Base-by-base conservation (phyloP, 345 rosid genomes). In the Raphanus raphanistrum region DNA sequence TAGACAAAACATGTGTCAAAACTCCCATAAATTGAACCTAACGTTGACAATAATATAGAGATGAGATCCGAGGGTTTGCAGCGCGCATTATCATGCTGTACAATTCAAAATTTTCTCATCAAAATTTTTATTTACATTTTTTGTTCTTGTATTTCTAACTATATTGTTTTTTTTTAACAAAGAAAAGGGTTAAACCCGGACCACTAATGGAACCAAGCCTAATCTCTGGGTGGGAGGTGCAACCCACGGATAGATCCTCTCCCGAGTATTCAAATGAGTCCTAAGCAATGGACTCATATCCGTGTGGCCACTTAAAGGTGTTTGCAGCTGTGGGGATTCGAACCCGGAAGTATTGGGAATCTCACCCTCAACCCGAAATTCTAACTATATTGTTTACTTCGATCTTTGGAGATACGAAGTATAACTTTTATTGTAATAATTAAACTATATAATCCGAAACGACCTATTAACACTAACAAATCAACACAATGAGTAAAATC, bases 1-100 rank as follows among this genome's bases (percentile, higher is more conserved):
- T 0, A 13, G 45, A 63, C 66, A 55, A 63, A 28, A 55, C 36
- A 77, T 54, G 64, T 71, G 67, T 65, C 67, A 35, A 35, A 64
- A 60, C 50, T 63, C 48, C 70, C 9, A 36, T 52, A 52, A 41
- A 43, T 36, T 63, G 32, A 63, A 38, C 48, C 50, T 57, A 65
- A 71, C 65, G 29, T 62, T 27, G 6, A 27, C 21, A 25, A 28
- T 21, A 67, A 41, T 33, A 63, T 52, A 33, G 52, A 52, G 54
- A 59, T 68, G 43, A 35, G 33, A 76, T 62, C 10, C 8, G 2
- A 12, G 4, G 72, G 13, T 59, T 58, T 75, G 61, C 68, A 25
- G 15, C 21, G 21, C 21, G 21, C 63, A 61, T 58, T 59, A 45
- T 68, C 52, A 58, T 52, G 64, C 15, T 52, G 63, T 45, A 33